These are phyloP conservation scores for Triangularia verruculosa DNA, from an alignment of 2,329 filamentous ascomycete genomes.

Conservation along the genomic window DNA sequence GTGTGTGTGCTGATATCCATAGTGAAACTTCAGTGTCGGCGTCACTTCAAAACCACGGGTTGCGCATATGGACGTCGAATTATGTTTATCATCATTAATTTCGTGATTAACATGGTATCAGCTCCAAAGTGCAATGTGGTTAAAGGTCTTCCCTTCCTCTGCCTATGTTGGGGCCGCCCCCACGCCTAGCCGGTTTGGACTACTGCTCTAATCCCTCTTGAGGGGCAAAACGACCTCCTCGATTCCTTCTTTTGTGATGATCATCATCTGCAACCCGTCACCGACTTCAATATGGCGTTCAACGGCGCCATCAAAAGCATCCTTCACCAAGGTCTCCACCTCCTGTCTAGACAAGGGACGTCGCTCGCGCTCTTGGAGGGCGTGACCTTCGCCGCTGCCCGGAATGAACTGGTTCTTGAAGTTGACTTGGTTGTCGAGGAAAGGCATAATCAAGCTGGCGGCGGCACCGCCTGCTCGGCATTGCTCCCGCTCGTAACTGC, in stretches of 20 bases:
- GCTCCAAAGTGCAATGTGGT: neutral
- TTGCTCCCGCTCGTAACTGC: constrained; percentile 95
- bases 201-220: constrained; percentile 73
- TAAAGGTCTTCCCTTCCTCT: neutral
- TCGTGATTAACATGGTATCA: neutral
- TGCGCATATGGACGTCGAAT: neutral
- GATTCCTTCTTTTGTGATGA: constrained; percentile 84
- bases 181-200: neutral
- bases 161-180: neutral
- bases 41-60: neutral
- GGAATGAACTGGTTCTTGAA: constrained; percentile 98
- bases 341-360: constrained; percentile 68
- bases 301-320: constrained; percentile 96
- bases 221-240: constrained; percentile 79
- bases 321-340: constrained; percentile 86
- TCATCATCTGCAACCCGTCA: constrained; percentile 91
- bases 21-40: neutral
- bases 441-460: constrained; percentile 95
- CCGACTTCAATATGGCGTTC: constrained; percentile 99
- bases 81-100: neutral
- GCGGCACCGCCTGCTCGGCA: constrained; percentile 91
- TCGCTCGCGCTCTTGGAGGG: constrained; percentile 67
- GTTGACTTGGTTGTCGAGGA: constrained; percentile 99
- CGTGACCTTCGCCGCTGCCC: constrained; percentile 78
- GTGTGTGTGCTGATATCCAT: neutral